Percentiles rank a stretch among this genome's conserved stretches.
These are phyloP conservation scores for Alternaria burnsii DNA, from an alignment of 2,329 filamentous ascomycete genomes.

Conservation along the genomic window DNA sequence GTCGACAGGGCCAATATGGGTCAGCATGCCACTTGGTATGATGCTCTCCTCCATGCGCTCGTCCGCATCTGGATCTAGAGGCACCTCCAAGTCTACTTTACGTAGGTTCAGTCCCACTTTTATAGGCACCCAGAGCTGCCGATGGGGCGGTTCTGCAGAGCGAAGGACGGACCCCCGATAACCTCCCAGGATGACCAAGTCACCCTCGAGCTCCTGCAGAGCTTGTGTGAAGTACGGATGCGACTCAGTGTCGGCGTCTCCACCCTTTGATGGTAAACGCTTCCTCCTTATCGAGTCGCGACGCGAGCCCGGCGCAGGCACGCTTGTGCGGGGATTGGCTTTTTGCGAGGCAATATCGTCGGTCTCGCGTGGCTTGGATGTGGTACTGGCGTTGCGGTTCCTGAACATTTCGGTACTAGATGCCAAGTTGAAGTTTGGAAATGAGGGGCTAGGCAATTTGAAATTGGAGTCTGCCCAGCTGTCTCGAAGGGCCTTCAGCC, in stretches of 20 bases:
- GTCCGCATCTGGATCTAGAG: conserved; percentile 81
- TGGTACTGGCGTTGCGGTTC: conserved; percentile 23
- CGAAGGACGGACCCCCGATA: conserved; percentile 91
- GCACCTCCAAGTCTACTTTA: conserved; percentile 90
- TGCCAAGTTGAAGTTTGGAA: conserved; percentile 63
- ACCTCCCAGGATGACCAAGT: conserved; percentile 87
- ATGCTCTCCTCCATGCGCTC: conserved; percentile 84
- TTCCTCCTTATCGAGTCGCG: conserved; percentile 26
- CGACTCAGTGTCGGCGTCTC: conserved; percentile 44
- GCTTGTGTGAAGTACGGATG: conserved; percentile 64
- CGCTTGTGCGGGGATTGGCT: conserved; percentile 29
- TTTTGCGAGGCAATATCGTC: conserved; percentile 24
- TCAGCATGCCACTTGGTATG: conserved; percentile 86
- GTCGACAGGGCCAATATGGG: conserved; percentile 89
- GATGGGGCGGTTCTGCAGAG: conserved; percentile 79
- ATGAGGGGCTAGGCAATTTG: conserved; percentile 62
- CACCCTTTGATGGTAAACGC: conserved; percentile 17
- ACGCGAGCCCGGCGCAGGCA: conserved; percentile 21
- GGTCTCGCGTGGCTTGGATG: conserved; percentile 22
- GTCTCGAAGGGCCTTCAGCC: conserved; percentile 89
- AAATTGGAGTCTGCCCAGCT: conserved; percentile 85
- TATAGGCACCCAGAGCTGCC: conserved; percentile 93
- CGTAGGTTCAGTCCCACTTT: conserved; percentile 92
- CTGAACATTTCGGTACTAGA: conserved; percentile 43
- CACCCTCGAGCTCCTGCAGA: conserved; percentile 77